These are phyloP conservation scores for Aristolochia californica DNA, from an alignment of 164 flowering plant genomes.

Conservation along the genomic window DNA sequence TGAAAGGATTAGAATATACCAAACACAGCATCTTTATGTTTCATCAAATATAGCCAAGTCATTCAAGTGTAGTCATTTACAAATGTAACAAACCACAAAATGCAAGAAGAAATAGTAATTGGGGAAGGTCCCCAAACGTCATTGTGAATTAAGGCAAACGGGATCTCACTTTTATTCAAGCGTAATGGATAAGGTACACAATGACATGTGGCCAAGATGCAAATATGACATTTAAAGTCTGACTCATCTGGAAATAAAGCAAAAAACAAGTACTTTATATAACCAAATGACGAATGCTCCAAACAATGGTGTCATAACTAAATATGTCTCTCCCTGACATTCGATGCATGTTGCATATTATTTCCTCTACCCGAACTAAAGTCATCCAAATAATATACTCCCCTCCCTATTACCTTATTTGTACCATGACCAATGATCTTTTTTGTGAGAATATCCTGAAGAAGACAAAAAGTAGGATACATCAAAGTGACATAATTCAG, in stretches of 20 bases:
- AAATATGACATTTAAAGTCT: not conserved
- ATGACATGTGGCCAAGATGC: not conserved
- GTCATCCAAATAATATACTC: not conserved
- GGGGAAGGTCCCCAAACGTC: too few species aligned
- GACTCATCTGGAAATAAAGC: not conserved
- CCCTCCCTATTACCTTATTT: too few species aligned
- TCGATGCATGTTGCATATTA: too few species aligned
- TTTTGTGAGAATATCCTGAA: not conserved
- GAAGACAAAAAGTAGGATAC: not conserved
- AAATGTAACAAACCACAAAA: not conserved
- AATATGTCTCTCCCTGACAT: too few species aligned
- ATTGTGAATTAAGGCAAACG: too few species aligned
- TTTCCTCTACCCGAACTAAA: not conserved
- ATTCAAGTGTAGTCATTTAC: constrained; percentile 1
- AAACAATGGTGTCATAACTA: too few species aligned
- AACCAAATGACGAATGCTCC: too few species aligned
- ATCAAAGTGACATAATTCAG: too few species aligned
- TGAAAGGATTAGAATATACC: not conserved
- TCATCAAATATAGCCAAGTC: not conserved
- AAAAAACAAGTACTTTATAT: too few species aligned
- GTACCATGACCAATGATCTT: not conserved
- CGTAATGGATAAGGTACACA: too few species aligned
- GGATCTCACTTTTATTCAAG: too few species aligned
- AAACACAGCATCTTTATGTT: not conserved
- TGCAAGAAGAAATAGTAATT: not conserved